phyloP scores from a whole-genome alignment of 768 basidiomycete species.

The Leccinum uliginosum region DNA sequence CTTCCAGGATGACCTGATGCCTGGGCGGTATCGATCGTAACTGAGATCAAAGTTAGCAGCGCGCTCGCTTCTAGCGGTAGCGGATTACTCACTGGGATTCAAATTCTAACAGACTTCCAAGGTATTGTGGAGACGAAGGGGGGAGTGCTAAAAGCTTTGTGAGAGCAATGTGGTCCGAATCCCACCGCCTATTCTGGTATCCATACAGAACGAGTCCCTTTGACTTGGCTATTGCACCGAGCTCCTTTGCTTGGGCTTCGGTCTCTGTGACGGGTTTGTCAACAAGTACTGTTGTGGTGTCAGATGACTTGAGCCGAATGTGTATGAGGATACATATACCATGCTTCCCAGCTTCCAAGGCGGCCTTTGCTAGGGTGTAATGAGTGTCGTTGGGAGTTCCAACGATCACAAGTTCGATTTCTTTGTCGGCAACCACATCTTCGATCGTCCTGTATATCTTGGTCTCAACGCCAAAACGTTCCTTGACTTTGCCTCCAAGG shows the following conservation, averaged over 20 bases:
- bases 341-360: slow-evolving; percentile 67
- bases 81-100: slow-evolving; percentile 59
- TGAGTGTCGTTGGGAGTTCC: slow-evolving; percentile 75
- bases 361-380: slow-evolving; percentile 60
- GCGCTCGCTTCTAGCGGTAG: background rate
- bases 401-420: slow-evolving; percentile 66
- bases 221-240: slow-evolving; percentile 52
- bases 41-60: slow-evolving; percentile 30
- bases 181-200: slow-evolving; percentile 75
- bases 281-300: slow-evolving; percentile 52
- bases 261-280: slow-evolving; percentile 77
- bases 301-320: background rate
- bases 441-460: slow-evolving; percentile 61
- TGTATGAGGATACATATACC: slow-evolving; percentile 36
- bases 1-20: slow-evolving; percentile 75
- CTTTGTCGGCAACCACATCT: slow-evolving; percentile 54
- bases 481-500: slow-evolving; percentile 59
- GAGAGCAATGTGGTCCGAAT: slow-evolving; percentile 71
- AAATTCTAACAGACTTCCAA: slow-evolving; percentile 65
- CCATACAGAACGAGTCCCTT: slow-evolving; percentile 64
- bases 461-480: slow-evolving; percentile 54
- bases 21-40: slow-evolving; percentile 70
- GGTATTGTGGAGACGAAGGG: slow-evolving; percentile 43
- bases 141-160: slow-evolving; percentile 54
- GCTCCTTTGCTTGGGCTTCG: slow-evolving; percentile 51